Evolutionary conservation across 1,139 yeast genomes (phyloP).

Genomic region (Kodamaea sp.): DNA sequence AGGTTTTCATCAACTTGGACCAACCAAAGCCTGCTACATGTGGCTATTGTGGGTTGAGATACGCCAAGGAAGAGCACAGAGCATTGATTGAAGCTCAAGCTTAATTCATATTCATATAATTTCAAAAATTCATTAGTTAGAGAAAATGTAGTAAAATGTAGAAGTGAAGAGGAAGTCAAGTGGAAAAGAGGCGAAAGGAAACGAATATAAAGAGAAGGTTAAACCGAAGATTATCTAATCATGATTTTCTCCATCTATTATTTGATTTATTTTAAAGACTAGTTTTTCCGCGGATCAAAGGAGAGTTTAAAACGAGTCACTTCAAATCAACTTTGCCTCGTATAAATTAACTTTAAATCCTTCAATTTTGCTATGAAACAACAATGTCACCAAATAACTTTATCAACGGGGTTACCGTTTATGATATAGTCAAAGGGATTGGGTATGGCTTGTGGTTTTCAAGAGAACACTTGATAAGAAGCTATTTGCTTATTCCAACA

Average conservation of each 20-base stretch:
- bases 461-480: conserved; percentile 26
- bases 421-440: conserved; percentile 17
- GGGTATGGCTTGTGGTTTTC: conserved; percentile 29
- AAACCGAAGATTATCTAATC: too few species aligned
- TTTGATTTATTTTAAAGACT: too few species aligned
- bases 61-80: conserved; percentile 50
- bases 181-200: not conserved
- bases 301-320: too few species aligned
- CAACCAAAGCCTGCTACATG: conserved; percentile 69
- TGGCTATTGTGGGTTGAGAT: conserved; percentile 75
- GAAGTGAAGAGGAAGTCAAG: not conserved
- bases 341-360: too few species aligned
- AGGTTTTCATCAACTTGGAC: conserved; percentile 76
- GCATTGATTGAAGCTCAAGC: conserved; percentile 32
- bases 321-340: too few species aligned
- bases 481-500: conserved; percentile 35
- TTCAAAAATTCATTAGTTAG: not conserved
- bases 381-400: conserved; percentile 5
- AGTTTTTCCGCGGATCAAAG: too few species aligned
- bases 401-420: not conserved
- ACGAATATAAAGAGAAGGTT: not conserved
- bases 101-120: not conserved
- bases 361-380: conserved; percentile 1
- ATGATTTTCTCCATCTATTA: too few species aligned
- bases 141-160: not conserved